These are phyloP conservation scores for Leucocoprinus leucothites DNA, from an alignment of 768 basidiomycete species.

Conservation along the genomic window DNA sequence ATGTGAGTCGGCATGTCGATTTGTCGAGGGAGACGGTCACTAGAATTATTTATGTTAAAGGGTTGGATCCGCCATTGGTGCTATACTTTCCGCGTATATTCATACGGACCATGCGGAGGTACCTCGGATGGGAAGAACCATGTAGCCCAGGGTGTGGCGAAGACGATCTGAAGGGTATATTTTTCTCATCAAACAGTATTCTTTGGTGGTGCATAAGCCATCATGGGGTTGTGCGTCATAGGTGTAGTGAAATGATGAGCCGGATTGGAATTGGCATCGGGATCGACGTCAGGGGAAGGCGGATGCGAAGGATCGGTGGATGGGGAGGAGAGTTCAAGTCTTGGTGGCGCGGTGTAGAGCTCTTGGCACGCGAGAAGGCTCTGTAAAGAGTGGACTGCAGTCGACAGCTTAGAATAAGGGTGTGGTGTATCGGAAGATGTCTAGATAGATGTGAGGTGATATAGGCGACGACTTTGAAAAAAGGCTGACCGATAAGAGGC, in stretches of 20 bases:
- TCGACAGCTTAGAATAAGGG: too few relatives aligned
- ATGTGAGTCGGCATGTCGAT: slow-evolving; percentile 34
- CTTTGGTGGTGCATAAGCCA: slow-evolving; percentile 47
- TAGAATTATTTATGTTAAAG: slow-evolving; percentile 26
- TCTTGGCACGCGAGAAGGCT: slow-evolving; percentile 20
- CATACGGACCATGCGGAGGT: slow-evolving; percentile 48
- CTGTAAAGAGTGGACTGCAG: too few relatives aligned
- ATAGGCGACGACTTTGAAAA: too few relatives aligned
- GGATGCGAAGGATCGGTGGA: slow-evolving; percentile 50
- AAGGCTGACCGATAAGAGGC: too few relatives aligned
- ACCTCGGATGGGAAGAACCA: slow-evolving; percentile 28
- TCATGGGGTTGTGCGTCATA: slow-evolving; percentile 31
- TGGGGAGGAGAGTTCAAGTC: slow-evolving; percentile 39
- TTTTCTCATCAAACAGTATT: slow-evolving; percentile 49
- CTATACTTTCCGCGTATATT: slow-evolving; percentile 61
- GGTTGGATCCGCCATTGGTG: slow-evolving; percentile 64
- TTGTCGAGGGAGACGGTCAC: background rate
- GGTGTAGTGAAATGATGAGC: slow-evolving; percentile 24
- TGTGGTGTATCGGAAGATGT: too few relatives aligned
- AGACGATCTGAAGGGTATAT: slow-evolving; percentile 36
- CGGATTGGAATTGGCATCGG: slow-evolving; percentile 30
- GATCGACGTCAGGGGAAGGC: slow-evolving; percentile 23
- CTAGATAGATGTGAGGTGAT: too few relatives aligned
- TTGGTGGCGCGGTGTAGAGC: slow-evolving; percentile 37
- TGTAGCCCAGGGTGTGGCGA: slow-evolving; percentile 48